phyloP scores from a whole-genome alignment of 306 rosid species.

The Sicyos edulis region DNA sequence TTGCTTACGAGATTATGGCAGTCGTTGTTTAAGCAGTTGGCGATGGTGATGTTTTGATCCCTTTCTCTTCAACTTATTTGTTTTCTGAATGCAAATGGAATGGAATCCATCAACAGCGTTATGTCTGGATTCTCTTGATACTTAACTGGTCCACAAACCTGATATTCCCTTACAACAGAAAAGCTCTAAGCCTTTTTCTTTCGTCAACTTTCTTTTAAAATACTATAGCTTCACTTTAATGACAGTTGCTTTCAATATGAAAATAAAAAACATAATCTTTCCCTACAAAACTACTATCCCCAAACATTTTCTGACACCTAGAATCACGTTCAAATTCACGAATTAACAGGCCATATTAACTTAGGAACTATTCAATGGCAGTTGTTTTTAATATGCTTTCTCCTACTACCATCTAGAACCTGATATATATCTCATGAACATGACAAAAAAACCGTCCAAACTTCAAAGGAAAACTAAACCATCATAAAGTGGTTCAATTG shows the following conservation, averaged over 20 bases:
- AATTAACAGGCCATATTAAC: neutral
- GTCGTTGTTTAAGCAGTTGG: too few relatives aligned
- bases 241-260: neutral
- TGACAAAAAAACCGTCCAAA: too few relatives aligned
- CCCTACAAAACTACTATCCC: neutral
- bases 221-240: too few relatives aligned
- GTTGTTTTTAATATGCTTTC: neutral
- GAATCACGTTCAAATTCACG: neutral
- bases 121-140: neutral
- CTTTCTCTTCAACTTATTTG: too few relatives aligned
- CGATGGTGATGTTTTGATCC: too few relatives aligned
- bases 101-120: too few relatives aligned
- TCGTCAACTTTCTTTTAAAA: neutral
- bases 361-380: neutral
- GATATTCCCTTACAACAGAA: neutral
- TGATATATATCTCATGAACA: too few relatives aligned
- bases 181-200: neutral
- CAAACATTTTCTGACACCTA: neutral
- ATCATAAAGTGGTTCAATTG: too few relatives aligned
- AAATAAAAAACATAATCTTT: neutral
- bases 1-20: too few relatives aligned
- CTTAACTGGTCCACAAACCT: conserved; percentile 14
- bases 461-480: too few relatives aligned
- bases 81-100: too few relatives aligned
- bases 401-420: too few relatives aligned